phyloP scores from a whole-genome alignment of 192 early-diverging fungal genomes.

The Chytriomyces confervae region DNA sequence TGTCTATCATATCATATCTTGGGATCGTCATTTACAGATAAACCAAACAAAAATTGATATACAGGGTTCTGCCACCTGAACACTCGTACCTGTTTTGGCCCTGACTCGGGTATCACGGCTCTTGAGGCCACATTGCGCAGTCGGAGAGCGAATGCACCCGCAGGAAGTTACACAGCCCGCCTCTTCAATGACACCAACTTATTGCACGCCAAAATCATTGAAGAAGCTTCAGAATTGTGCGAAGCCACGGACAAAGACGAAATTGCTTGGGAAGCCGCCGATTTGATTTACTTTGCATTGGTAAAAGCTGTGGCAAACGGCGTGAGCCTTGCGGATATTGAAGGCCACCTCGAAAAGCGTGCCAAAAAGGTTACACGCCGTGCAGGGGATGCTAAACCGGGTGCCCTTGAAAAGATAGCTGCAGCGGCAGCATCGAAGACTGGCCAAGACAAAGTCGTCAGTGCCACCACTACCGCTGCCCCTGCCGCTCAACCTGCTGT shows the following conservation, averaged over 20 bases:
- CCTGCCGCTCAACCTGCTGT: slow-evolving; percentile 33
- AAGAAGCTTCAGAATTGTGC: slow-evolving; percentile 93
- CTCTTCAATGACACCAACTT: slow-evolving; percentile 84
- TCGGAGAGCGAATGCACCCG: slow-evolving; percentile 76
- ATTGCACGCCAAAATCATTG: slow-evolving; percentile 90
- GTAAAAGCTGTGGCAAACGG: slow-evolving; percentile 82
- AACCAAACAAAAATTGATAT: slow-evolving; percentile 1
- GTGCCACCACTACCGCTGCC: slow-evolving; percentile 19
- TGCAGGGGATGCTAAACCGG: slow-evolving; percentile 92
- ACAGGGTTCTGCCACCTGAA: slow-evolving; percentile 93
- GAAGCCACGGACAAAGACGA: slow-evolving; percentile 76
- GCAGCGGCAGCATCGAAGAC: neutral
- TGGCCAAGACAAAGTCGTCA: neutral
- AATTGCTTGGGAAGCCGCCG: slow-evolving; percentile 94
- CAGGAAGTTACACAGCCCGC: slow-evolving; percentile 89
- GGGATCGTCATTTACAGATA: neutral
- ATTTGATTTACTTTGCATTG: slow-evolving; percentile 95
- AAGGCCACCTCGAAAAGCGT: slow-evolving; percentile 81
- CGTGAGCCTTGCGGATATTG: slow-evolving; percentile 84
- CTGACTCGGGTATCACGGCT: slow-evolving; percentile 72
- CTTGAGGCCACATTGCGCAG: slow-evolving; percentile 71
- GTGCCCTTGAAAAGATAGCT: slow-evolving; percentile 31
- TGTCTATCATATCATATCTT: neutral
- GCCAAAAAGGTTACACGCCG: slow-evolving; percentile 85
- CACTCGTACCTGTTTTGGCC: slow-evolving; percentile 91